A percentile compares a stretch with the other conserved stretches of the same genome.
phyloP scores from a whole-genome alignment of 768 basidiomycete species.

The Ramaria sp. region DNA sequence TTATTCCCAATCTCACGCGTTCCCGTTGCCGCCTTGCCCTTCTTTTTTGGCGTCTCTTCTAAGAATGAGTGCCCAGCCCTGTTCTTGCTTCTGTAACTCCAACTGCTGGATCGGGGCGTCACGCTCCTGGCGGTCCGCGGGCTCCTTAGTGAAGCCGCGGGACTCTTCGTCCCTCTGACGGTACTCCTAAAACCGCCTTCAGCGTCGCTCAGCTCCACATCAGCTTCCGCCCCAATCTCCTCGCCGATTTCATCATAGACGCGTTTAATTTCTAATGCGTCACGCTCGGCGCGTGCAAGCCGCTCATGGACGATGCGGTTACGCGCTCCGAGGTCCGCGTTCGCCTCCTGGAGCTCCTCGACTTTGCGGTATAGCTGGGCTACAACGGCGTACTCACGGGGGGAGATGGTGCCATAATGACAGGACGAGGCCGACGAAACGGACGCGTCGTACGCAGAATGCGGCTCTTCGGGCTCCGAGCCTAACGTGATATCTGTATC shows the following conservation, averaged over 20 bases:
- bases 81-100: neutral
- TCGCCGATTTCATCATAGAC: constrained; percentile 61
- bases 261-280: constrained; percentile 57
- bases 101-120: neutral
- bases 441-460: neutral
- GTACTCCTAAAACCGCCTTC: constrained; percentile 18
- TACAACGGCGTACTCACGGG: constrained; percentile 38
- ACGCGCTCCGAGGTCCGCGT: constrained; percentile 51
- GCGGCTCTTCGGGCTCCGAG: neutral
- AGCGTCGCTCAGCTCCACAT: constrained; percentile 26
- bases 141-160: neutral
- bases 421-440: constrained; percentile 10
- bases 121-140: neutral
- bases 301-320: constrained; percentile 52
- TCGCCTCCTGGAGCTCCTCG: constrained; percentile 65
- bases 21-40: neutral
- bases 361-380: constrained; percentile 65
- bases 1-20: constrained; percentile 1
- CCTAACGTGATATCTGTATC: neutral
- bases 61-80: neutral
- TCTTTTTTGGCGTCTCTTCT: neutral
- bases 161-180: neutral
- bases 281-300: constrained; percentile 58
- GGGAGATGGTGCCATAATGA: constrained; percentile 11
- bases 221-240: constrained; percentile 20